Base-by-base conservation (phyloP, 805 yeast genomes). In the Zygoascus ofunaensis region DNA sequence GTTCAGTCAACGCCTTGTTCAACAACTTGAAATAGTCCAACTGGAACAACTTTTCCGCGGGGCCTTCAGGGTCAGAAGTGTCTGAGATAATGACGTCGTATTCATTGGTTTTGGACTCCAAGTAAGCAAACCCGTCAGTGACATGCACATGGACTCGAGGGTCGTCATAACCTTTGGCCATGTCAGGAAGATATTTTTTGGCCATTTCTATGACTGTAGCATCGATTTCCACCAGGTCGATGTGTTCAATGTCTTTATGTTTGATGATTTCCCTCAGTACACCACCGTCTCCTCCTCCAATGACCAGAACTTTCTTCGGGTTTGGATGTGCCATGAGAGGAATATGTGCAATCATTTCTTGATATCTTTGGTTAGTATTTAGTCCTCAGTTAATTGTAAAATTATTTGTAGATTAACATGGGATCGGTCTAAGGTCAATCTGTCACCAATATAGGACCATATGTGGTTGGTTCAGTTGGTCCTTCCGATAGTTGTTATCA, bases 261-360 rank as follows among this genome's bases (percentile, higher is more conserved):
- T 90, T 90, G 60, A 87, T 85, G 60, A 89, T 74, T 68, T 90
- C 97, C 69, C 97, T 79, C 59, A 90, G 75, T 42, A 90, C 97
- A 67, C 97, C 97, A 57, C 98, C 98, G 65, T 90, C 98, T 60
- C 98, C 98, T 53, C 98, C 98, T 48, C 98, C 98, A 60, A 90
- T 84, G 51, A 90, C 97, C 45, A 90, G 72, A 20, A 94, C 97
- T 57, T 75, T 81, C 73, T 85, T 86, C 47, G 97, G 97, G 70
- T 85, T 80, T 57, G 95, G 89, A 69, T 92, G 97, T 43, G 92
- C 79, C 76, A 82, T 84, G 66, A 92, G 60, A 4, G 95, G 95
- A 59, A 92, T 73, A 68, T 90, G 97, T 34, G 97, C 72, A 65
- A 90, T 90, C 97, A 90, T 92, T 70, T 90, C 98, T 71, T 92